A percentile compares a stretch with the other conserved stretches of the same genome.
These are phyloP conservation scores for Coemansia sp. DNA, from an alignment of 192 early-diverging fungal species.

Conservation along the genomic window DNA sequence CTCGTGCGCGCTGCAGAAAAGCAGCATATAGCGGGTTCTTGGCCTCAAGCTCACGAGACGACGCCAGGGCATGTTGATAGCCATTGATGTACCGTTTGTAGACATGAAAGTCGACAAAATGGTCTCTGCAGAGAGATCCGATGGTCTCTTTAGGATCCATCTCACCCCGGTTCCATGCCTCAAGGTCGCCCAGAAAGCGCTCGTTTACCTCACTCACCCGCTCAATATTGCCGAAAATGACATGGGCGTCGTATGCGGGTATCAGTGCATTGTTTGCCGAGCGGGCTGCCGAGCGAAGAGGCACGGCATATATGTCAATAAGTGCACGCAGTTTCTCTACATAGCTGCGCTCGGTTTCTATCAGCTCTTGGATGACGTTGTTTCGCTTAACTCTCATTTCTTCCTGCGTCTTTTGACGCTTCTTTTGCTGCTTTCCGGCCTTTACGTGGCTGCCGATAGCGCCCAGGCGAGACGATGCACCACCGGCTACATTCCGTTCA, in stretches of 20 bases:
- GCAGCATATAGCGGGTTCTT: slow-evolving; percentile 56
- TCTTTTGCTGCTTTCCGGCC: slow-evolving; percentile 15
- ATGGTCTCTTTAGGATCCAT: slow-evolving; percentile 56
- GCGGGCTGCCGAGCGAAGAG: slow-evolving; percentile 56
- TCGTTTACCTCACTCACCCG: slow-evolving; percentile 59
- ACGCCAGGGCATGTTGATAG: slow-evolving; percentile 59
- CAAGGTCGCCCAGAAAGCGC: slow-evolving; percentile 58
- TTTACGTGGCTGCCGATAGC: background rate
- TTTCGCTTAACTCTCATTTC: slow-evolving; percentile 52
- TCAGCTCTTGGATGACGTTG: slow-evolving; percentile 62
- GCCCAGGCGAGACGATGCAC: background rate
- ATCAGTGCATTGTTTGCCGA: slow-evolving; percentile 58
- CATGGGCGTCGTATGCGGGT: slow-evolving; percentile 58
- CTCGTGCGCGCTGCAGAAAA: slow-evolving; percentile 57
- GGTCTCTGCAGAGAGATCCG: slow-evolving; percentile 53
- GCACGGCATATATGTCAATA: slow-evolving; percentile 58
- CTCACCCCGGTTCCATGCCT: slow-evolving; percentile 35
- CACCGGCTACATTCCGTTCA: background rate
- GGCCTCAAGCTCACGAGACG: slow-evolving; percentile 57
- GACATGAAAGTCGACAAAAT: slow-evolving; percentile 63
- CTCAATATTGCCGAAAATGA: slow-evolving; percentile 66
- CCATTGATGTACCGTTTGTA: slow-evolving; percentile 67
- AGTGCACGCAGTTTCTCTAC: slow-evolving; percentile 60
- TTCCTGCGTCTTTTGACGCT: slow-evolving; percentile 44
- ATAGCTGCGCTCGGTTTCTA: slow-evolving; percentile 63